Evolutionary conservation across 257 asterid genomes (phyloP), one percentile per base, ranked within the genome.

Genomic region (Lithospermum erythrorhizon): DNA sequence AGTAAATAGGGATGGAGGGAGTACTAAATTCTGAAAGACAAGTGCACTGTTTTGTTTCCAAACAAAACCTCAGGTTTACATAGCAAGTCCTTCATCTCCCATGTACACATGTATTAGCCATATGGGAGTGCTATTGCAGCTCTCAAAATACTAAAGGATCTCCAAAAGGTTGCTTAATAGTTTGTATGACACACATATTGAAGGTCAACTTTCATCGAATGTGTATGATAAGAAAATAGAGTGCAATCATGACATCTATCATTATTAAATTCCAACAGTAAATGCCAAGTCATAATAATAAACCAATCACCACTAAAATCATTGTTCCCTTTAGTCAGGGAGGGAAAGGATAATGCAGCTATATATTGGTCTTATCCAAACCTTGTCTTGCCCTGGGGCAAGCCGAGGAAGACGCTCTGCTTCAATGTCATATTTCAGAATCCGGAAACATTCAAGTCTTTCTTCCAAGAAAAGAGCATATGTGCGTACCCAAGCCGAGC

Each of bases 401-500:
- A 89, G 83, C 76, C 72, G 76, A 61, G 95, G 94, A 65, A 91
- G 95, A 59, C 95, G 94, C 79, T 91, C 98, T 1, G 96, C 79
- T 81, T 91, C 98, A 79, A 88, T 84, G 64, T 91, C 98, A 73
- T 83, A 87, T 75, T 81, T 86, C 23, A 87, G 73, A 59, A 83
- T 67, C 81, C 87, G 78, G 76, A 82, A 82, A 81, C 96, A 90
- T 76, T 90, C 96, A 35, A 90, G 80, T 17, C 97, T 83, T 72
- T 90, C 95, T 75, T 90, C 97, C 82, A 90, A 65, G 76, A 85
- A 87, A 55, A 83, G 82, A 27, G 83, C 96, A 76, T 90, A 90
- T 19, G 94, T 80, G 60, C 97, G 82, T 29, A 87, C 95, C 98
- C 98, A 87, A 21, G 83, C 98, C 68, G 96, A 87, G 77, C 85